Base-by-base conservation (phyloP, 2,329 filamentous ascomycete genomes). In the Onygenales sp. region DNA sequence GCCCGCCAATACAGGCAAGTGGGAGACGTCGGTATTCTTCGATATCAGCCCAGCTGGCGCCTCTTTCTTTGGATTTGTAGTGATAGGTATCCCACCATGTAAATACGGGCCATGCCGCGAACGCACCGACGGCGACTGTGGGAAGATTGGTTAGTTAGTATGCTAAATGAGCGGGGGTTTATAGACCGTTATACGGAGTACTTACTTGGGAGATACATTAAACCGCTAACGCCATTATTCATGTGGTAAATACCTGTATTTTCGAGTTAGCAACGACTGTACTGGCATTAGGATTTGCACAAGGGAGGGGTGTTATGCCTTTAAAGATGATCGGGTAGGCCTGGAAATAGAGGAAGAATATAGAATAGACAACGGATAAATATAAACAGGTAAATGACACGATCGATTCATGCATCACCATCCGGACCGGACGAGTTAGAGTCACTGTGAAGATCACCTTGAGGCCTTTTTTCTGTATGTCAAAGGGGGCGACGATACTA, bases 1-100 rank as follows among this genome's bases (percentile, higher is more conserved):
- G 86, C 0, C 86, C 85, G 1, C 85, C 87, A 21, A 89, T 61
- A 62, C 81, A 86, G 7, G 86, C 87, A 2, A 91, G 76, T 0
- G 87, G 87, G 0, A 92, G 75, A 2, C 87, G 80, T 6, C 83
- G 78, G 64, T 83, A 87, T 54, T 67, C 64, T 57, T 59, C 57
- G 14, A 56, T 48, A n/a, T 70, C 68, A 0, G 80, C 72, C 84
- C 85, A 89, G 0, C 72, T 59, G 1, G 75, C 76, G 35, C 75
- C 66, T 10, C 68, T 66, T 6, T 66, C 66, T 59, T 78, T 75
- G 1, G 82, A 81, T 47, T 73, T 73, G 2, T 71, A 69, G 13
- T 89, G 75, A 43, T 80, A 75, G 31, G 64, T 66, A 61, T 91
- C 86, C 76, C 84, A 91, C 51, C 70, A 71, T 49, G 84, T 77